Conservation (phyloP, 179 eudicot genomes). For the Heliamphora pulchella region DNA sequence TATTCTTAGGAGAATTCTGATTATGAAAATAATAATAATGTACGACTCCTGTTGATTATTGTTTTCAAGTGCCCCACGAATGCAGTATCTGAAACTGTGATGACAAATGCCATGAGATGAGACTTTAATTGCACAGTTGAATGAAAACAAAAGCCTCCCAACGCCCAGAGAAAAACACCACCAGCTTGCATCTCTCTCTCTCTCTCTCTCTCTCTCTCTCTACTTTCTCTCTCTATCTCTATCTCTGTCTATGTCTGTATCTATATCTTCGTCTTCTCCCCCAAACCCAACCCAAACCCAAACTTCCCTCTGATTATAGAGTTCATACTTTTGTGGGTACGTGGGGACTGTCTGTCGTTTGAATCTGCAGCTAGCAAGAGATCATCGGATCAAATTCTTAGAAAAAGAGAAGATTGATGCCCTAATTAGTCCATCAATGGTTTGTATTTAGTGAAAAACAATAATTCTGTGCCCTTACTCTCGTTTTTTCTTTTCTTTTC, state of each 20-base stretch:
- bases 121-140: conserved; percentile 22
- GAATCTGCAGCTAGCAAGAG: conserved; percentile 7
- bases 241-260: no score
- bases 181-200: conserved; percentile 10
- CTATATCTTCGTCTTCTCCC: no score
- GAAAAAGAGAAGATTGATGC: neutral
- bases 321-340: conserved; percentile 4
- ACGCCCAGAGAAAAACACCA: conserved; percentile 15
- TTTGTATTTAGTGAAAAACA: conserved; percentile 4
- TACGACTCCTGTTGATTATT: no score
- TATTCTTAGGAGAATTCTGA: no score
- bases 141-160: conserved; percentile 17
- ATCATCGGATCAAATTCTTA: neutral
- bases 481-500: no score
- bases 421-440: conserved; percentile 5
- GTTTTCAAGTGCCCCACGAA: conserved; percentile 4
- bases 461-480: neutral
- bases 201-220: conserved; percentile 16
- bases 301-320: neutral
- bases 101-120: conserved; percentile 11
- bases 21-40: no score
- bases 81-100: conserved; percentile 10
- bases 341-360: neutral
- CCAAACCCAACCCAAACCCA: no score
- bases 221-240: no score